Conservation (phyloP, 1,284 basidiomycete genomes). For the Violaceomyces palustris region DNA sequence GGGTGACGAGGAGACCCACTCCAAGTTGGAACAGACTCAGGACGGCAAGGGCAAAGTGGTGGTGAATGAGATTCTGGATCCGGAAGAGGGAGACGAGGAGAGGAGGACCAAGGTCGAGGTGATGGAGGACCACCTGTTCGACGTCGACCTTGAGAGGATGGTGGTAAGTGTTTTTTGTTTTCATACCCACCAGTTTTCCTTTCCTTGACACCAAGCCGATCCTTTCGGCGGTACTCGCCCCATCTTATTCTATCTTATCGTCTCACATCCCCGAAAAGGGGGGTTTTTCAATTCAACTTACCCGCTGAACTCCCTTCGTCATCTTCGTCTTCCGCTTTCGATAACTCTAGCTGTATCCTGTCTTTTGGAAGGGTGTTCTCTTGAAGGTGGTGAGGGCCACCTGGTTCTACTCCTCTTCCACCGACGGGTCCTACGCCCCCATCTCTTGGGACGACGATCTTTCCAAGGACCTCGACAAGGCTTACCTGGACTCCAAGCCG, state of each 20-base stretch:
- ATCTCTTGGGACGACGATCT: conserved; percentile 47
- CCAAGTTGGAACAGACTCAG: conserved; percentile 2
- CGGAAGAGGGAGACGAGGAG: conserved; percentile 35
- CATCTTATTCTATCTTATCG: too few relatives aligned
- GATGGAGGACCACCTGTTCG: conserved; percentile 49
- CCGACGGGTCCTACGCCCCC: conserved; percentile 33
- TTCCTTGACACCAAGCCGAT: background rate
- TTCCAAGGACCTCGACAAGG: conserved; percentile 49
- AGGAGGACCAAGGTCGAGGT: conserved; percentile 36
- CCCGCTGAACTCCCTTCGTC: too few relatives aligned
- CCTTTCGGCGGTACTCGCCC: too few relatives aligned
- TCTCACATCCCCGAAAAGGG: too few relatives aligned
- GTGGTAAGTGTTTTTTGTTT: conserved; percentile 1
- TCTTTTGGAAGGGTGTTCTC: conserved; percentile 52
- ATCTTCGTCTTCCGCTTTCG: background rate
- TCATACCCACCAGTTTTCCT: background rate
- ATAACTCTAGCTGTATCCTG: conserved; percentile 47
- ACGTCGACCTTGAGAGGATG: conserved; percentile 47
- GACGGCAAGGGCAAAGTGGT: conserved; percentile 12
- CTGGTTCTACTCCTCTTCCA: conserved; percentile 53
- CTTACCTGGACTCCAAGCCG: conserved; percentile 50
- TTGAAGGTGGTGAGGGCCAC: conserved; percentile 50
- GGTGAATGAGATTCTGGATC: conserved; percentile 38
- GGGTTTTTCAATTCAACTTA: too few relatives aligned
- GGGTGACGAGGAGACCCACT: conserved; percentile 1